Percentiles rank a stretch among this genome's conserved stretches.
Evolutionary conservation across 2,329 filamentous ascomycete species (phyloP).

Genomic region (Didymella glomerata): DNA sequence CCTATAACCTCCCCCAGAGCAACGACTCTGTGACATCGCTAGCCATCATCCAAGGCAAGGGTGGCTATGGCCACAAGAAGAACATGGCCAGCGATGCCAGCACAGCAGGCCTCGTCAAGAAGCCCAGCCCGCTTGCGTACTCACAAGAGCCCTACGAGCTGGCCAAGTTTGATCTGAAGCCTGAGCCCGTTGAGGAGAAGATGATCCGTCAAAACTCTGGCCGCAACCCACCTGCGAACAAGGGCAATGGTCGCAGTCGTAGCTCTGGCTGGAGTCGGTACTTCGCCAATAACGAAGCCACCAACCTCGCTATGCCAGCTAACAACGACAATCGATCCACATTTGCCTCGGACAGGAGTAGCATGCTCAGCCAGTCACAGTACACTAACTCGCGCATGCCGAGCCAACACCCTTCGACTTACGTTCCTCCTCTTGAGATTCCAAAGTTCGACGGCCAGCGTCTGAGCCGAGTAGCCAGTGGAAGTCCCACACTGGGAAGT

Average conservation of each 20-base stretch:
- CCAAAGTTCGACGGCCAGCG: conserved; percentile 65
- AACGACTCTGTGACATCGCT: conserved; percentile 55
- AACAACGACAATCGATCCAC: conserved; percentile 62
- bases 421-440: conserved; percentile 70
- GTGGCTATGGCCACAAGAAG: conserved; percentile 59
- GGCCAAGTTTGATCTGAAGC: conserved; percentile 55
- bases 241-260: conserved; percentile 43
- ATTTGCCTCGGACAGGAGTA: conserved; percentile 52
- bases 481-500: conserved; percentile 73
- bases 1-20: conserved; percentile 41
- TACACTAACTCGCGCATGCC: conserved; percentile 63
- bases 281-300: conserved; percentile 76
- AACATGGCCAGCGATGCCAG: conserved; percentile 66
- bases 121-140: conserved; percentile 54
- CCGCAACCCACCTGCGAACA: conserved; percentile 32
- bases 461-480: conserved; percentile 72
- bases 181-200: conserved; percentile 41
- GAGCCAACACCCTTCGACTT: conserved; percentile 70
- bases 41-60: conserved; percentile 64
- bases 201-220: conserved; percentile 50
- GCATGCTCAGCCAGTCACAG: conserved; percentile 48
- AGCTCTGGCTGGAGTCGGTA: conserved; percentile 82
- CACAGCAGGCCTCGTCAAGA: conserved; percentile 68
- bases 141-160: conserved; percentile 55
- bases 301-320: conserved; percentile 65